Evolutionary conservation across 2,329 filamentous ascomycete species (phyloP), one percentile per base, ranked within the genome.

Genomic region (Botryotinia convoluta): DNA sequence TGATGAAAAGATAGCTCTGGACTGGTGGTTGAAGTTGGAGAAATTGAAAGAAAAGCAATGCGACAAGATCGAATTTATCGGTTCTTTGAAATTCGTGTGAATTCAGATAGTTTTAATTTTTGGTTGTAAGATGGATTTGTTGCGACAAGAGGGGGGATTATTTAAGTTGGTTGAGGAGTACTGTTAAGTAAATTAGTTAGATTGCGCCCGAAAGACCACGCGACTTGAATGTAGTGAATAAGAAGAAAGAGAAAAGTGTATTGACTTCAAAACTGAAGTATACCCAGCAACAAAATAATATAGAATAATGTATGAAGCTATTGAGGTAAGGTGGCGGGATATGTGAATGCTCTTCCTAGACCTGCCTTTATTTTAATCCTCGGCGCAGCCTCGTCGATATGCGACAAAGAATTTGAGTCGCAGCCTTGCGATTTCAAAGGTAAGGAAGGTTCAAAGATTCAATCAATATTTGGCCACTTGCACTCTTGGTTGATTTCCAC

Each of bases 321-420:
- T 37, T 14, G 29, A 42, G 48, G 9, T 22, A 51, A 22, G 18
- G 48, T 54, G 64, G 64, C 64, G 45, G 59, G 26, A 32, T 22
- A 29, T 42, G 37, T 42, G 60, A 71, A 72, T 64, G 44, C 32
- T 32, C 59, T 42, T 35, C 59, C 57, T 70, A 7, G 18, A 71
- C 57, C 35, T 54, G 26, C 45, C 44, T 48, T 64, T 32, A 32
- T 64, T 35, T 71, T 42, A 37, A 51, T 64, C 69, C 44, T 64
- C 57, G 69, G 45, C 26, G 60, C 45, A 65, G 69, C 59, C 59
- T 71, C 45, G 44, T 71, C n/a, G 59, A 18, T 32, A 62, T 51
- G 42, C 62, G 72, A 73, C 67, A 45, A 51, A 64, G 60, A 42
- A 63, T 60, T 64, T 20, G 26, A 20, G n/a, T 20, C 26, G 45